Evolutionary conservation across 768 basidiomycete species (phyloP), one percentile per base, ranked within the genome.

Genomic region (Aureoboletus auriporus): DNA sequence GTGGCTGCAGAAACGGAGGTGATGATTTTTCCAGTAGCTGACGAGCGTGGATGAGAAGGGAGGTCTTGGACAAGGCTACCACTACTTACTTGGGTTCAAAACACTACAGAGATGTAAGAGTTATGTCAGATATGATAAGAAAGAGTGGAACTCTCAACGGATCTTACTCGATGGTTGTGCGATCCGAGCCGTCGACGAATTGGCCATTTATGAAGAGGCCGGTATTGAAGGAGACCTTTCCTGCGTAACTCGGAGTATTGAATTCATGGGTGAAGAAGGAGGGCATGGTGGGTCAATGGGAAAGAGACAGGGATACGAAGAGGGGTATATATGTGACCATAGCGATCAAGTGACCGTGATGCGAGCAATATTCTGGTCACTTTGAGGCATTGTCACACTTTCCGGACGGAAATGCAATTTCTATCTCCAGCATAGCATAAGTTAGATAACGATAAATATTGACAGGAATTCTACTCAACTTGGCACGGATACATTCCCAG

Each of bases 181-280:
- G 65, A 6, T 77, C 69, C 16, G 73, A 71, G 16, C 82, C 80
- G 31, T 82, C 79, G 12, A 78, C 69, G 58, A 78, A 91, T 64
- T 87, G 61, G 54, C 82, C 82, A 58, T 79, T 73, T 62, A 92
- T 87, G 72, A 82, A 90, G 47, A 89, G 58, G 28, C 87, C 85
- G 4, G 86, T 85, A 56, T 71, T 69, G 52, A 87, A 69, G 6
- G 71, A 70, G 16, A 74, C 70, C 41, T 71, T 69, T n/a, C 81
- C 83, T 65, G 80, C 84, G 78, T 67, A 86, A 51, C 69, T 53
- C 36, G 69, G 70, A 8, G 75, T 77, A 40, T 83, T 65, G 54
- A 84, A 84, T 14, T 71, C 64, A 68, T 84, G 66, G 8, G 62
- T 57, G 67, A 75, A 79, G 17, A 65, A 64, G 35, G 62, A 43